Evolutionary conservation across 108 stramenopile genomes (phyloP), one percentile per base, ranked within the genome.

Genomic region (Cyclotella kingstonii): DNA sequence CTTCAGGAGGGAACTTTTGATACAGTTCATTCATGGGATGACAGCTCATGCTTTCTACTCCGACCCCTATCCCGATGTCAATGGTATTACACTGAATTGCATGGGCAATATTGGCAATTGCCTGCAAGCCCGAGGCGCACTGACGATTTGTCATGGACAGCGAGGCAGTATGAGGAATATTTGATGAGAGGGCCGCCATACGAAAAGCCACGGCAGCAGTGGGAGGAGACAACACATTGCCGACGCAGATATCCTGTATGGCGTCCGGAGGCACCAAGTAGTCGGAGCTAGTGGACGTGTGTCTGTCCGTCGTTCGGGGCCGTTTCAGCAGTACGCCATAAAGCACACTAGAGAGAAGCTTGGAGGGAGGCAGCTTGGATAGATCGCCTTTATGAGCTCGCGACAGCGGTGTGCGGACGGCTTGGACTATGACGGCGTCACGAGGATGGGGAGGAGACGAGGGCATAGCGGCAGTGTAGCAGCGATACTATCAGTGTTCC

Each of bases 91-190:
- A 59, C 47, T 54, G 68, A 56, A 98, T 95, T 23, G 84, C 72
- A 46, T 86, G 82, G 18, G 95, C 95, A 45, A 97, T 87, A 59
- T 94, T 63, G 17, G 93, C 86, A 2, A 95, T 78, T 2, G 98
- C 96, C 68, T 98, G 95, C 14, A 98, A 70, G 18, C 98, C 96
- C 11, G 87, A 89, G 59, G 90, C 81, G 70, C 98, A 98, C 73
- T 97, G 96, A 12, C 98, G 89, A 74, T 98, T 98, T 40, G 80
- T 70, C 2, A 93, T 83, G 25, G 84, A 75, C 17, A 92, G 55
- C 2, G 89, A 83, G 41, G 90, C 82, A 0, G 86, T 80, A 60
- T 85, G 54, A 4, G 88, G 88, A 33, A 94, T 72, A n/a, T 90
- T 94, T 17, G 89, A 79, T 8, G 74, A 64, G n/a, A 98, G 62